These are phyloP conservation scores for Neurospora tetraspora DNA, from an alignment of 495 filamentous ascomycete species.

Conservation along the genomic window DNA sequence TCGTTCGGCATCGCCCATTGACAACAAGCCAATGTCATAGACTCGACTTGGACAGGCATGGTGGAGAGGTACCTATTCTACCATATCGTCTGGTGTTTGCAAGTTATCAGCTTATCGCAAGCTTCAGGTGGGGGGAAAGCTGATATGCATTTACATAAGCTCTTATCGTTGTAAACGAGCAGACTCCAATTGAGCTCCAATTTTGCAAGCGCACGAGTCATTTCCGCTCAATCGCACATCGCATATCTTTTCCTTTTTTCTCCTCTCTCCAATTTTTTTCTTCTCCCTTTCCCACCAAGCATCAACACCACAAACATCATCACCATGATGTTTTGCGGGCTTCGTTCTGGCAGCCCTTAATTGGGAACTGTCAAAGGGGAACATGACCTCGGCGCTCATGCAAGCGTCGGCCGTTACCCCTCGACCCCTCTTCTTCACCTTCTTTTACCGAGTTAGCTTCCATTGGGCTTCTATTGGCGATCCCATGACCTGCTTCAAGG, in stretches of 20 bases:
- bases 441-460: background rate
- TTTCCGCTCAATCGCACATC: background rate
- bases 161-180: background rate
- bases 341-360: conserved; percentile 2
- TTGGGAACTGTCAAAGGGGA: background rate
- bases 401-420: background rate
- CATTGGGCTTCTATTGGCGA: background rate
- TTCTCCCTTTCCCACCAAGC: background rate
- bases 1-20: background rate
- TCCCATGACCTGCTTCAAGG: conserved; percentile 5
- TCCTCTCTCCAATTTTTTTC: background rate
- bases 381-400: conserved; percentile 3
- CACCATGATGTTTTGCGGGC: background rate
- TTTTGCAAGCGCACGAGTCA: background rate
- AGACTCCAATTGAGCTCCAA: background rate
- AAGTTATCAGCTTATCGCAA: background rate
- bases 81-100: background rate
- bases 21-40: background rate
- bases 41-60: background rate
- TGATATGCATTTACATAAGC: background rate
- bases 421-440: background rate
- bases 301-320: background rate
- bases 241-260: background rate
- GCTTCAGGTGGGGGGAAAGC: background rate
- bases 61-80: background rate